phyloP scores from a whole-genome alignment of 352 stramenopile genomes.

The Globisporangium okanoganense region DNA sequence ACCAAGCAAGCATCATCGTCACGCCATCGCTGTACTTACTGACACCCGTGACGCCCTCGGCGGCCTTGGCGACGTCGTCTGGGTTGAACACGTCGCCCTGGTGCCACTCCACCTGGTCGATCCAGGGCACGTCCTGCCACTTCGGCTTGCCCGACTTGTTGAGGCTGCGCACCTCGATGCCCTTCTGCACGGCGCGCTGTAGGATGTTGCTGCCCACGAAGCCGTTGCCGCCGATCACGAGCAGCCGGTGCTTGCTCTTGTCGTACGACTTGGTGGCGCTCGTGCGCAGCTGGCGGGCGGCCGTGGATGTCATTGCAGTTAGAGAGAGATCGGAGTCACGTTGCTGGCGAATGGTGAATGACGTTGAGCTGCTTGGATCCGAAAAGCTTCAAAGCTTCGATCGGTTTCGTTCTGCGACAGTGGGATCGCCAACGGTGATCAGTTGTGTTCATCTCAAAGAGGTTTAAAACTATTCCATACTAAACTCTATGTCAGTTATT shows the following conservation, averaged over 20 bases:
- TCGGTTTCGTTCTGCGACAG: too few relatives aligned
- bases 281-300: conserved; percentile 16
- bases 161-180: conserved; percentile 83
- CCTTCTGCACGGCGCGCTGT: conserved; percentile 83
- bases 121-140: conserved; percentile 76
- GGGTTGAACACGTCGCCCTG: conserved; percentile 83
- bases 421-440: too few relatives aligned
- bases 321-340: too few relatives aligned
- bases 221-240: conserved; percentile 86
- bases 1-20: neutral
- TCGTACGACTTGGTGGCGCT: conserved; percentile 44
- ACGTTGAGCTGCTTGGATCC: neutral
- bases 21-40: too few relatives aligned
- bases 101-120: conserved; percentile 86
- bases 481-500: too few relatives aligned
- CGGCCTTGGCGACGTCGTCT: conserved; percentile 52
- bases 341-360: neutral
- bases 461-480: too few relatives aligned
- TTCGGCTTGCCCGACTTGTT: conserved; percentile 79
- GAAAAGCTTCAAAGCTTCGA: conserved; percentile 3
- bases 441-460: too few relatives aligned
- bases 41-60: conserved; percentile 74
- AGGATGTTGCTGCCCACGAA: conserved; percentile 91
- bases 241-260: conserved; percentile 68
- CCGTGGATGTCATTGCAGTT: neutral